Evolutionary conservation across 1,284 basidiomycete genomes (phyloP), one percentile per base, ranked within the genome.

Genomic region (Microbotryum saponariae): DNA sequence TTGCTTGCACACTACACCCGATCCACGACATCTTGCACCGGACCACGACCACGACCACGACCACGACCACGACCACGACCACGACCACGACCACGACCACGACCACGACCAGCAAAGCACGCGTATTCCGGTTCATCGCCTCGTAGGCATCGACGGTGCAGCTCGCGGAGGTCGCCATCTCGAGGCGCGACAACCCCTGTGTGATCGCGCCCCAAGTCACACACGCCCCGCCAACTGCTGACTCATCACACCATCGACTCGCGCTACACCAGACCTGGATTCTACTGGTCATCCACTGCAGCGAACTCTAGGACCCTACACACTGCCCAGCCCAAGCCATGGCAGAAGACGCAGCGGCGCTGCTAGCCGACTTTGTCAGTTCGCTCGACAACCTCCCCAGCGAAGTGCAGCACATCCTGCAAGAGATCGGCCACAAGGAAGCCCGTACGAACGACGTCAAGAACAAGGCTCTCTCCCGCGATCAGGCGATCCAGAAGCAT

Each of bases 381-480:
- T 68, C 66, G 25, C 65, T 73, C 59, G 71, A 73, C 64, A 73
- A 73, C 60, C 58, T 73, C 25, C 71, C 71, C 6, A 60, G 61
- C 50, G 71, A 73, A 51, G 70, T 72, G 7, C 65, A 64, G 33
- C 70, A 70, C 65, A 68, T 73, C 58, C 67, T 73, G 27, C 65
- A 68, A 44, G 71, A 71, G 56, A 71, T 72, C 47, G 63, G 65
- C 6, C 65, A 70, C 64, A 73, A 72, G 61, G 71, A 73, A 44
- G 65, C 61, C 5, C 55, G 65, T 37, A 60, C 65, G 10, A 64
- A 64, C 48, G 71, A 71, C 61, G 45, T 69, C 12, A 52, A 51
- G 18, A 56, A 59, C 53, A 58, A 63, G 51, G 66, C 66, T 10
- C 46, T 46, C 1, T 58, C 64, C 45, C 59, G 66, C 4, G 68